Conservation (phyloP, 306 rosid species). For the Castanopsis chinensis region DNA sequence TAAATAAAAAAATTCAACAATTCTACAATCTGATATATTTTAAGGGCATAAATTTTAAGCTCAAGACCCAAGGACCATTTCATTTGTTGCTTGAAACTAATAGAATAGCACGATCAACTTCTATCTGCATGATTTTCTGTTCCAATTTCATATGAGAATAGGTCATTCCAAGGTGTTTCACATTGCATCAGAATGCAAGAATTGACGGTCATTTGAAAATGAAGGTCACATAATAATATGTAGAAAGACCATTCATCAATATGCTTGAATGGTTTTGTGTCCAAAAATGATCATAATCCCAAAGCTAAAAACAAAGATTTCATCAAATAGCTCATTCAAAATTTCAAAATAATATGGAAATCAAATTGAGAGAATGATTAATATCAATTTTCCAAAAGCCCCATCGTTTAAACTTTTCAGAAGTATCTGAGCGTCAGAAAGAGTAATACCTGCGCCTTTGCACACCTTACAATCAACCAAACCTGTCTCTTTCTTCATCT, state of each 20-base stretch:
- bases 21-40: neutral
- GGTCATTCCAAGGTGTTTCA: neutral
- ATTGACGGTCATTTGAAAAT: neutral
- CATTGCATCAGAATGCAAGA: neutral
- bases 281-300: neutral
- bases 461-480: conserved; percentile 83
- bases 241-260: neutral
- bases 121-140: neutral
- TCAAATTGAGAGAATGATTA: neutral
- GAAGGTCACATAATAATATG: neutral
- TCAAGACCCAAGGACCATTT: neutral
- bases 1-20: neutral
- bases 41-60: neutral
- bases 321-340: conserved; percentile 2
- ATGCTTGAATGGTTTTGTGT: neutral
- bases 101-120: neutral
- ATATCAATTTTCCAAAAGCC: neutral
- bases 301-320: neutral
- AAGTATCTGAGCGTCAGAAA: conserved; percentile 1
- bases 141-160: neutral
- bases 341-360: neutral
- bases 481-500: conserved; percentile 80
- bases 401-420: neutral
- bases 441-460: conserved; percentile 86
- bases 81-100: neutral